A percentile compares a stretch with the other conserved stretches of the same genome.
Conservation (phyloP, 2,329 filamentous ascomycete genomes). For the Epichloe amarillans region DNA sequence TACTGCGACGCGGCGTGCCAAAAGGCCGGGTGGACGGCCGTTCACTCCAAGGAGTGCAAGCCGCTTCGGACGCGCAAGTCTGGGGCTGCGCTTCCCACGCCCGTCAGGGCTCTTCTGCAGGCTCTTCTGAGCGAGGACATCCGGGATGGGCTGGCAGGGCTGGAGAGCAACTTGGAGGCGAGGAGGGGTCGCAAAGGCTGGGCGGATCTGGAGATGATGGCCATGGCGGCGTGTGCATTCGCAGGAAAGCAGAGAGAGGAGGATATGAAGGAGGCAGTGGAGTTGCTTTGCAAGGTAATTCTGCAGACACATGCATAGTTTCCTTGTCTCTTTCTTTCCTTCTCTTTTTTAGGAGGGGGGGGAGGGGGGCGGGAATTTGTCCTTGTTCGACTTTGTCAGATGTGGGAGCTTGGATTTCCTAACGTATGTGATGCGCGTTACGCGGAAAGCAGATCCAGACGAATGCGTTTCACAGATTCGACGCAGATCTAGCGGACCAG, state of each 20-base stretch:
- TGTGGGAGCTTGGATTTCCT: too few relatives aligned
- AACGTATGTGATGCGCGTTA: too few relatives aligned
- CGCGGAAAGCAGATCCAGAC: constrained; percentile 36
- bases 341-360: neutral
- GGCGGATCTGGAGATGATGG: constrained; percentile 36
- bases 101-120: constrained; percentile 40
- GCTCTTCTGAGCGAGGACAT: constrained; percentile 28
- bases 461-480: constrained; percentile 46
- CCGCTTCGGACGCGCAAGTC: constrained; percentile 21
- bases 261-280: constrained; percentile 26
- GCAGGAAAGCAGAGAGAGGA: constrained; percentile 24
- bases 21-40: constrained; percentile 35
- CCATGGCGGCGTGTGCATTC: constrained; percentile 28
- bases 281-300: constrained; percentile 40
- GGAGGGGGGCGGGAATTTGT: accelerated
- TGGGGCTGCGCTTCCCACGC: constrained; percentile 33
- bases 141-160: constrained; percentile 19
- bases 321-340: neutral
- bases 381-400: too few relatives aligned
- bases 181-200: constrained; percentile 24
- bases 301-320: too few relatives aligned
- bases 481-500: constrained; percentile 34
- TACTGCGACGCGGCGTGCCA: constrained; percentile 46
- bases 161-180: constrained; percentile 33
- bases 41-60: constrained; percentile 43